A percentile compares a stretch with the other conserved stretches of the same genome.
These are phyloP conservation scores for Dothidotthia symphoricarpi DNA, from an alignment of 2,329 filamentous ascomycete species.

Conservation along the genomic window DNA sequence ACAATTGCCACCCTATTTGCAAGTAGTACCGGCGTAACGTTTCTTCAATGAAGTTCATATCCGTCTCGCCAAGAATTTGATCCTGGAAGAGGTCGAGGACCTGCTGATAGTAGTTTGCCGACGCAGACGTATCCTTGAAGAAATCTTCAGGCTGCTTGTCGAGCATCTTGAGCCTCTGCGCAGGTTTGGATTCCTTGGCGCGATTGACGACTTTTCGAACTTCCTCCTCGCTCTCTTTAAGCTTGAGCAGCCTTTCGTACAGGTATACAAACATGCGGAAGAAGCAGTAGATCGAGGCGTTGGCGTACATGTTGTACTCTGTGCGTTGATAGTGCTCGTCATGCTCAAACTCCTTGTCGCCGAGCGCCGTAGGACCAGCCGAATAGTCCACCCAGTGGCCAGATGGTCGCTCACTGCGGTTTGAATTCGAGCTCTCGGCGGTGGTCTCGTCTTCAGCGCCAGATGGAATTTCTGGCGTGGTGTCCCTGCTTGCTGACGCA, in stretches of 20 bases:
- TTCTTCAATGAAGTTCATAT: slow-evolving; percentile 82
- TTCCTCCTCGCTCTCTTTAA: slow-evolving; percentile 75
- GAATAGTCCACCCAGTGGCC: slow-evolving; percentile 64
- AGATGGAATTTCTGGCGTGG: slow-evolving; percentile 79
- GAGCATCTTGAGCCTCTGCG: slow-evolving; percentile 77
- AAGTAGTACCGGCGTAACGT: slow-evolving; percentile 89
- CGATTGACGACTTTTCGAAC: slow-evolving; percentile 73
- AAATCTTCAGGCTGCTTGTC: slow-evolving; percentile 73
- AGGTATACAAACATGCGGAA: slow-evolving; percentile 90
- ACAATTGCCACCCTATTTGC: slow-evolving; percentile 86
- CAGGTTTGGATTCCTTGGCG: slow-evolving; percentile 73
- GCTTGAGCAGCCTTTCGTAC: slow-evolving; percentile 76
- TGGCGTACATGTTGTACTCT: slow-evolving; percentile 87
- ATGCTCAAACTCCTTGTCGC: slow-evolving; percentile 63
- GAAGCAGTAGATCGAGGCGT: slow-evolving; percentile 90
- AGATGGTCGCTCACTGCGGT: slow-evolving; percentile 61
- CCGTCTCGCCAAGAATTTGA: slow-evolving; percentile 76
- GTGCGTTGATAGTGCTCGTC: slow-evolving; percentile 80
- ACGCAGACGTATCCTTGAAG: slow-evolving; percentile 63
- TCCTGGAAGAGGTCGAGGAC: slow-evolving; percentile 84
- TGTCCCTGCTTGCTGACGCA: slow-evolving; percentile 79
- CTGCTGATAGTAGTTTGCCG: slow-evolving; percentile 78
- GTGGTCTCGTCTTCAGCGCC: slow-evolving; percentile 73
- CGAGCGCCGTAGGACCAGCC: slow-evolving; percentile 55
- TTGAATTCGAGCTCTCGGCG: slow-evolving; percentile 57